Evolutionary conservation across 2,329 filamentous ascomycete species (phyloP).

Genomic region (Calycina marina): DNA sequence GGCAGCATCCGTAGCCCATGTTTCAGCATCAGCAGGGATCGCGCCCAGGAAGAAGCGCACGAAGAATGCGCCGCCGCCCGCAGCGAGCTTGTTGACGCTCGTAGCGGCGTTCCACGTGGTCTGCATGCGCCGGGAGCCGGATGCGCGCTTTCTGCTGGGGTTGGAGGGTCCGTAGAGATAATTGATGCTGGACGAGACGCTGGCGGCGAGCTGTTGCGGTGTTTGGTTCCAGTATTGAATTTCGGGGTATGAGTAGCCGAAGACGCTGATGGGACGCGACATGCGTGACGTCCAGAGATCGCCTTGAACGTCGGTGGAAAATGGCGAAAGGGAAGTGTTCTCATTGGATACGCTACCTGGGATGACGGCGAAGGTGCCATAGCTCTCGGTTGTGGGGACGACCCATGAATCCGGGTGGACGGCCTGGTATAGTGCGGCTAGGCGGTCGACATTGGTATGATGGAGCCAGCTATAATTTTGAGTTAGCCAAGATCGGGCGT

Average conservation of each 20-base stretch:
- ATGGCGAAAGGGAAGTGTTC: constrained; percentile 15
- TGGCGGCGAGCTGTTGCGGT: constrained; percentile 35
- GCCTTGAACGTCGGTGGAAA: constrained; percentile 16
- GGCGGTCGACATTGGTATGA: constrained; percentile 43
- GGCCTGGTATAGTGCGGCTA: constrained; percentile 37
- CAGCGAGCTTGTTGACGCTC: constrained; percentile 15
- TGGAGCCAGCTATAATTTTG: constrained; percentile 30
- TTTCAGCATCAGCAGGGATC: constrained; percentile 10
- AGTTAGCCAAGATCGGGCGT: not conserved
- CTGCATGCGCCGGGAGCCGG: not conserved
- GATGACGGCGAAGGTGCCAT: constrained; percentile 21
- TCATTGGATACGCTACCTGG: constrained; percentile 15
- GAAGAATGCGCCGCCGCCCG: constrained; percentile 11
- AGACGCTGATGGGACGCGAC: constrained; percentile 8
- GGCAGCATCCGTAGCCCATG: constrained; percentile 8
- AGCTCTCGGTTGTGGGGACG: constrained; percentile 19
- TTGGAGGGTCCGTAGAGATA: constrained; percentile 29
- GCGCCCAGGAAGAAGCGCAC: constrained; percentile 14
- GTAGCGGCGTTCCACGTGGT: constrained; percentile 14
- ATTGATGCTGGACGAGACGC: constrained; percentile 46
- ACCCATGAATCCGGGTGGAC: constrained; percentile 23
- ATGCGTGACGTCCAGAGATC: constrained; percentile 11
- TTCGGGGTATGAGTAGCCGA: constrained; percentile 18
- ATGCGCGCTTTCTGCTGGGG: not conserved
- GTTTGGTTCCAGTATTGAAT: constrained; percentile 36